Evolutionary conservation across 768 basidiomycete species (phyloP), one percentile per base, ranked within the genome.

Genomic region (Tulasnella sp.): DNA sequence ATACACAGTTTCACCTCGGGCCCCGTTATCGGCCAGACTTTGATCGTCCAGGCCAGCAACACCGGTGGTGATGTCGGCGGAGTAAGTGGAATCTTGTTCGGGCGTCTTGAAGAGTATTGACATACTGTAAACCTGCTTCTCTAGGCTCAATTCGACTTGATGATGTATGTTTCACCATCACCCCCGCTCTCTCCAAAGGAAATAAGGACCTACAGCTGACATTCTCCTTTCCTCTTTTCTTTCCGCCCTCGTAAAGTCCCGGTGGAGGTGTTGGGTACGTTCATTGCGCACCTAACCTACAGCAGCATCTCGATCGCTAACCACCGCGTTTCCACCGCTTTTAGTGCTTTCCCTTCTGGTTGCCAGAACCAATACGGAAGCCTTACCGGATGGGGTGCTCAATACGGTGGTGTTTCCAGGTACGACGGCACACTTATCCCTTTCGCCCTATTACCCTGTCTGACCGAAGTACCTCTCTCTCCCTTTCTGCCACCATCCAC

Each of bases 1-100:
- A 13, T 26, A 39, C 5, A 20, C 26, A 67, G 73, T 11, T 82
- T 82, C 79, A 82, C 82, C n/a, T 79, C 79, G 42, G 82, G 82
- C 29, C 80, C 82, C 13, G 82, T 73, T 16, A 44, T 69, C 29
- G 82, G 82, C 20, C 81, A 82, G 78, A 79, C 76, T 5, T 81
- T 82, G 81, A 80, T 81, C 55, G 81, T 82, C 40, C 82, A 82
- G 69, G 82, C 81, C 26, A 80, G 80, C 70, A 82, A 82, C 72
- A 81, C 81, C 48, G 82, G 82, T 55, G 82, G 82, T 74, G 77
- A 51, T 61, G 35, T 72, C 40, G 46, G 46, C 23, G 26, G 42
- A n/a, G 42, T 40, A 26, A 74, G 73, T 74, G 15, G 40, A 10
- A 26, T 3, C 40, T 18, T 26, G 9, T 40, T 11, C 37, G 15